Base-by-base conservation (phyloP, 345 rosid species). In the Lepidium aucheri region DNA sequence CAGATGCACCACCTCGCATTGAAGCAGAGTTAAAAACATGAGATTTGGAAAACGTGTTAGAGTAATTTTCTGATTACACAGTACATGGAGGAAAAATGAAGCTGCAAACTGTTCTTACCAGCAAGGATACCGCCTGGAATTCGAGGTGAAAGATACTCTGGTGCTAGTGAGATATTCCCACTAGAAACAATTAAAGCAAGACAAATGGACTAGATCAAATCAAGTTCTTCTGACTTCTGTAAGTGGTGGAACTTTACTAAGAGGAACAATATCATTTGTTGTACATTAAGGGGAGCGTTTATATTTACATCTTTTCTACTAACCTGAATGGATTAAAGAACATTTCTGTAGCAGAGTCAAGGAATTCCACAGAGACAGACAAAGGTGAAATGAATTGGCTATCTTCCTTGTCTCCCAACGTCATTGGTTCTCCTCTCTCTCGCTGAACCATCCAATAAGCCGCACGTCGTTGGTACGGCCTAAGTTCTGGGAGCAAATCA, bases 261-360 rank as follows among this genome's bases (percentile, higher is more conserved):
- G 36, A 39, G n/a, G 15, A 40, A 15, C 45, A 46, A 39, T 64
- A 45, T 68, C 43, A 18, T 38, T 47, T 64, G 33, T 3, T 73
- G 44, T 16, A 36, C 62, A 53, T 0, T 24, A 9, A 60, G 17
- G 54, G 46, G 24, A 35, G 63, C 55, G 52, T 9, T 43, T 15
- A 49, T 14, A 54, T 16, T 24, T 42, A n/a, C 30, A 60, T 16
- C 26, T 56, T 49, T 64, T 57, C 47, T 17, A 12, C 69, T 38
- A 81, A 94, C 96, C 97, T 86, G 87, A 93, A 93, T 63, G 98
- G 98, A 80, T 93, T 93, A 74, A 80, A 86, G 85, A 79, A 93
- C 90, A 93, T 80, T 69, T 80, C 84, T 77, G 88, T 74, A 71
- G 28, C n/a, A 45, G 77, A 72, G 70, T 88, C 96, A 49, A 88